These are phyloP conservation scores for Colletotrichum sp. DNA, from an alignment of 2,329 filamentous ascomycete genomes.

Conservation along the genomic window DNA sequence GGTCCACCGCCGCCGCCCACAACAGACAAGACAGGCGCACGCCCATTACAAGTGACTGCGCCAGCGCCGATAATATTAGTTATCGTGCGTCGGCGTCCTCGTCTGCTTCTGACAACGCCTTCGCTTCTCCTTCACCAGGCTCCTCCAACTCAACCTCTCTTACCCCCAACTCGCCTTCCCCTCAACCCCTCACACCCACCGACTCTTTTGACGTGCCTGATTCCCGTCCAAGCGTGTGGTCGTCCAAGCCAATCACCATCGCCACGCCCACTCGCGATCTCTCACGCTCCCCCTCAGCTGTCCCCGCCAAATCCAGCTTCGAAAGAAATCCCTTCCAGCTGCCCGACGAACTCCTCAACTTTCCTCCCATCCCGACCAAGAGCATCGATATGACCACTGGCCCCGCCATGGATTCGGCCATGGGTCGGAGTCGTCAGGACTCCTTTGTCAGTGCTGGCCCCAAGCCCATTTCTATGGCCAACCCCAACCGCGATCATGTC, in stretches of 20 bases:
- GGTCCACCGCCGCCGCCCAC: conserved; percentile 25
- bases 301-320: conserved; percentile 28
- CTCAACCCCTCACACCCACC: conserved; percentile 50
- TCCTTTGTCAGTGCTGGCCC: conserved; percentile 70
- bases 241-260: conserved; percentile 42
- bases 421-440: conserved; percentile 65
- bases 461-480: conserved; percentile 71
- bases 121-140: conserved; percentile 31
- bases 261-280: conserved; percentile 27
- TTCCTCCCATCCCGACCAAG: conserved; percentile 28
- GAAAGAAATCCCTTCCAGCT: conserved; percentile 28
- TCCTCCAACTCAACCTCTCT: conserved; percentile 35
- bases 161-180: conserved; percentile 43
- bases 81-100: conserved; percentile 37
- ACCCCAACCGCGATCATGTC: conserved; percentile 64
- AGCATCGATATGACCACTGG: conserved; percentile 62
- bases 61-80: conserved; percentile 39
- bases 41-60: conserved; percentile 14
- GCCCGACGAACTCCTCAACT: conserved; percentile 30
- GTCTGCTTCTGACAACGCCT: conserved; percentile 23
- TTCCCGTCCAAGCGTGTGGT: conserved; percentile 22
- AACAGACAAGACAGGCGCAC: conserved; percentile 18
- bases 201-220: conserved; percentile 29
- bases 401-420: conserved; percentile 61
- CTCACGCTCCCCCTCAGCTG: conserved; percentile 27